Evolutionary conservation across 331 rosid genomes (phyloP).

Genomic region (Telfairia occidentalis): DNA sequence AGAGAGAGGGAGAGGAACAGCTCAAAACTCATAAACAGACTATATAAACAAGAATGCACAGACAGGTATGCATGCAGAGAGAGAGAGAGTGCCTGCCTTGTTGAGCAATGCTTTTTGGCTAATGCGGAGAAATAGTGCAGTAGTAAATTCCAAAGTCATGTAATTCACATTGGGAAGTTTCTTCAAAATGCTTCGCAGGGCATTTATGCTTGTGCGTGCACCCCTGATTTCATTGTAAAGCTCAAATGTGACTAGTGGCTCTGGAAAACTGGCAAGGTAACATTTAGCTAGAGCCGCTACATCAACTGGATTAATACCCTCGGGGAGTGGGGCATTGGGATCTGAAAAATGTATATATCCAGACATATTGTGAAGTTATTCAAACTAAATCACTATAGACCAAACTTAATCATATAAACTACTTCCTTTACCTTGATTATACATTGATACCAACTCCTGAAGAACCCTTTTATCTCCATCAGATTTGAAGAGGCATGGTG

Average conservation of each 20-base stretch:
- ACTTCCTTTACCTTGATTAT: slow-evolving; percentile 59
- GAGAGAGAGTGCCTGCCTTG: slow-evolving; percentile 45
- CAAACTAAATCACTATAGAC: slow-evolving; percentile 19
- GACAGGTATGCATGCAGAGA: slow-evolving; percentile 1
- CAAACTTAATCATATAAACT: slow-evolving; percentile 16
- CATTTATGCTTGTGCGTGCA: slow-evolving; percentile 64
- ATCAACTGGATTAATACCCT: slow-evolving; percentile 65
- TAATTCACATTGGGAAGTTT: slow-evolving; percentile 75
- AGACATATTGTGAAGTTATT: slow-evolving; percentile 7
- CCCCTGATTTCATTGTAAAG: slow-evolving; percentile 62
- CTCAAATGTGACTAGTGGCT: slow-evolving; percentile 73
- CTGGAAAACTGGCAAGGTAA: slow-evolving; percentile 92
- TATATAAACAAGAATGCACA: not conserved
- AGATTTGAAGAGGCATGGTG: slow-evolving; percentile 59
- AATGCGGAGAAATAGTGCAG: slow-evolving; percentile 73
- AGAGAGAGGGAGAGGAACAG: not conserved
- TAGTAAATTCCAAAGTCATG: slow-evolving; percentile 82
- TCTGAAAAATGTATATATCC: slow-evolving; percentile 32
- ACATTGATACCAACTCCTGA: slow-evolving; percentile 70
- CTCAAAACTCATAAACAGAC: not conserved
- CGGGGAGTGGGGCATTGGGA: slow-evolving; percentile 60
- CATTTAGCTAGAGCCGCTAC: slow-evolving; percentile 77
- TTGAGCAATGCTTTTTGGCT: slow-evolving; percentile 84
- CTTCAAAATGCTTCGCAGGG: slow-evolving; percentile 67
- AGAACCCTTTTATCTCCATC: slow-evolving; percentile 75